Percentiles rank a stretch among this genome's conserved stretches.
phyloP scores from a whole-genome alignment of 306 rosid species.

The Vigna reflexopilosa region DNA sequence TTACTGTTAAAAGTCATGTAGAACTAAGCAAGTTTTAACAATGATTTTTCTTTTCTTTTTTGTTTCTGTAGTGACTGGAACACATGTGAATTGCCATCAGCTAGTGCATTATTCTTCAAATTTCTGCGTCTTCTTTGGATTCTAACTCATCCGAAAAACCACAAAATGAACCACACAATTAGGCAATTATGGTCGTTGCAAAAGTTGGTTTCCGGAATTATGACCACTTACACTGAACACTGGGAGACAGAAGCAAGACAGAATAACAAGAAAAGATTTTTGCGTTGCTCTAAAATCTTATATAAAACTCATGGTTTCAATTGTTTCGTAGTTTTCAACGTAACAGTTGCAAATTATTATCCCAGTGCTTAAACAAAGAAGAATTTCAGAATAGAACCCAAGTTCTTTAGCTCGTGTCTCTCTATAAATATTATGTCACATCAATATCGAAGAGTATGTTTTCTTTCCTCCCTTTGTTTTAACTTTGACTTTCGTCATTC shows the following conservation, averaged over 20 bases:
- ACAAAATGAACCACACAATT: background rate
- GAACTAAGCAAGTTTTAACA: background rate
- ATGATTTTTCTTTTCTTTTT: background rate
- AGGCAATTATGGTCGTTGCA: conserved; percentile 5
- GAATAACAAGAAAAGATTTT: background rate
- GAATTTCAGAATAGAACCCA: too few relatives aligned
- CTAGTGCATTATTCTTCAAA: background rate
- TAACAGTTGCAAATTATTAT: too few relatives aligned
- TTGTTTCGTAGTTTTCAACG: too few relatives aligned
- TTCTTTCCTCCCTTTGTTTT: too few relatives aligned
- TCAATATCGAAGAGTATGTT: too few relatives aligned
- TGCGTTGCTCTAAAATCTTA: background rate
- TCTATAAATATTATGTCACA: too few relatives aligned
- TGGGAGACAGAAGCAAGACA: background rate
- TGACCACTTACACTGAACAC: background rate
- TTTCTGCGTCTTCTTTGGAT: conserved; percentile 1
- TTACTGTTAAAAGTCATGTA: background rate
- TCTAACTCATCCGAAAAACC: background rate
- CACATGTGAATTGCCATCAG: background rate
- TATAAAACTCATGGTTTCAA: background rate
- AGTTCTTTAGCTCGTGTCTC: too few relatives aligned
- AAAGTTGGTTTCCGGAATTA: background rate
- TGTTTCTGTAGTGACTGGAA: background rate
- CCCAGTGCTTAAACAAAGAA: too few relatives aligned
- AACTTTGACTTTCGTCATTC: too few relatives aligned